Evolutionary conservation across 2,329 filamentous ascomycete species (phyloP).

Genomic region (Nothophaeocryptopus gaeumannii): DNA sequence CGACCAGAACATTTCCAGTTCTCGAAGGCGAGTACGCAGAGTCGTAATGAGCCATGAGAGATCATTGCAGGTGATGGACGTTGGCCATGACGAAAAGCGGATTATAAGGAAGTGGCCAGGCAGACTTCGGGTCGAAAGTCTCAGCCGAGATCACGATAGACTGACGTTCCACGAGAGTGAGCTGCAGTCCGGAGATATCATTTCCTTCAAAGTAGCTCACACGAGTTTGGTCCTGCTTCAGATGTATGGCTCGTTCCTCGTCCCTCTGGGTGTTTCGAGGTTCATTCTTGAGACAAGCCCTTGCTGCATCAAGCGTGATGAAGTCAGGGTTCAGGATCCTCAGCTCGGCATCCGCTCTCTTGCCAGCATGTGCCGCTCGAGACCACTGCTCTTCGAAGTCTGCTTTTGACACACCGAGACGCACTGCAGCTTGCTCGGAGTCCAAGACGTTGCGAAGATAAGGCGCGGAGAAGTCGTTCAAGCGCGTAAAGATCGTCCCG

Average conservation of each 20-base stretch:
- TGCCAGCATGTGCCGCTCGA: too few species aligned
- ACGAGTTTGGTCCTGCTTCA: neutral
- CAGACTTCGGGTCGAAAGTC: constrained; percentile 7
- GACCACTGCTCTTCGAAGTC: constrained; percentile 3
- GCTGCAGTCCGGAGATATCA: neutral
- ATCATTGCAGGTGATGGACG: constrained; percentile 15
- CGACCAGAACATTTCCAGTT: constrained; percentile 15
- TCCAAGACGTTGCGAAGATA: neutral
- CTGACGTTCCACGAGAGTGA: neutral
- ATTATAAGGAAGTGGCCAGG: constrained; percentile 27
- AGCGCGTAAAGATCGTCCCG: constrained; percentile 4
- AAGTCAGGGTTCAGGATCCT: too few species aligned
- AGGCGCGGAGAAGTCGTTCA: neutral
- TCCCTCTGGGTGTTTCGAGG: too few species aligned
- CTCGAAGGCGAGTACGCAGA: constrained; percentile 18
- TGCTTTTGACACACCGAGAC: constrained; percentile 1
- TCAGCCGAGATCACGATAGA: constrained; percentile 7
- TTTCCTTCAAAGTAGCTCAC: constrained; percentile 6
- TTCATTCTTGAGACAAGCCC: too few species aligned
- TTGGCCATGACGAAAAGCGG: constrained; percentile 24
- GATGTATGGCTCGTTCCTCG: too few species aligned
- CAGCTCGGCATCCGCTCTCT: too few species aligned
- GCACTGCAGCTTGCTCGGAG: constrained; percentile 9
- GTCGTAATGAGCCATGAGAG: constrained; percentile 17
- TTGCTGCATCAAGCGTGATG: neutral